Percentiles rank a stretch among this genome's conserved stretches.
Evolutionary conservation across 176 grass and related monocot genomes (phyloP).

Genomic region (Saccharum officinarum): DNA sequence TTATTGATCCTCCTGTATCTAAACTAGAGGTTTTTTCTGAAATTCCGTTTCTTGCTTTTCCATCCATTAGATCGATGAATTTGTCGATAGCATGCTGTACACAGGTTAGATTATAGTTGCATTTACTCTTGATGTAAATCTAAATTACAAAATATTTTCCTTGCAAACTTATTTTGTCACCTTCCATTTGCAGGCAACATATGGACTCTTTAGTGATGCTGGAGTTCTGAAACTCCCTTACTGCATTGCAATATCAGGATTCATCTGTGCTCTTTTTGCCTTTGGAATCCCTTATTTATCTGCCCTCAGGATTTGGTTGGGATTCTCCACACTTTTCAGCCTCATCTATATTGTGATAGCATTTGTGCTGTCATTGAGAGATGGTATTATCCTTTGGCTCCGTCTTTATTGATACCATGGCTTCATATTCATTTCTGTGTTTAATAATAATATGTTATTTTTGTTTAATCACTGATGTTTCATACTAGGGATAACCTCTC

Average conservation of each 20-base stretch:
- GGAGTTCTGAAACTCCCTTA: slow-evolving; percentile 86
- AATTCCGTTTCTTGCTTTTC: slow-evolving; percentile 9
- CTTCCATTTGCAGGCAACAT: slow-evolving; percentile 62
- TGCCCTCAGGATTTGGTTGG: slow-evolving; percentile 92
- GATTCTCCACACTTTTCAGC: slow-evolving; percentile 88
- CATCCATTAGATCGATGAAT: not conserved
- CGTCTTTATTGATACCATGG: slow-evolving; percentile 6
- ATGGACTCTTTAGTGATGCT: slow-evolving; percentile 80
- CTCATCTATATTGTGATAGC: slow-evolving; percentile 79
- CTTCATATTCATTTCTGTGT: slow-evolving; percentile 4
- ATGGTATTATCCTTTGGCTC: slow-evolving; percentile 61
- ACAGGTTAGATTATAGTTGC: not conserved
- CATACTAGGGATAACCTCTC: slow-evolving; percentile 45
- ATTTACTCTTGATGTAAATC: not conserved
- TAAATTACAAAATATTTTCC: not conserved
- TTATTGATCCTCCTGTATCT: not conserved
- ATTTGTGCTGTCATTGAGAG: slow-evolving; percentile 71
- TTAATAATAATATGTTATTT: slow-evolving; percentile 37
- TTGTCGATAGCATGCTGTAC: slow-evolving; percentile 5
- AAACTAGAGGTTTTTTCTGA: not conserved
- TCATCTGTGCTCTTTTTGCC: slow-evolving; percentile 90
- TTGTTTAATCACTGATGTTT: slow-evolving; percentile 24
- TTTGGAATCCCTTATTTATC: slow-evolving; percentile 92
- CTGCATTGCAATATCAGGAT: slow-evolving; percentile 81
- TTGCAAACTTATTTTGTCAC: slow-evolving; percentile 15